phyloP scores from a whole-genome alignment of 2,329 filamentous ascomycete species.

The Teratosphaeriaceae sp. region DNA sequence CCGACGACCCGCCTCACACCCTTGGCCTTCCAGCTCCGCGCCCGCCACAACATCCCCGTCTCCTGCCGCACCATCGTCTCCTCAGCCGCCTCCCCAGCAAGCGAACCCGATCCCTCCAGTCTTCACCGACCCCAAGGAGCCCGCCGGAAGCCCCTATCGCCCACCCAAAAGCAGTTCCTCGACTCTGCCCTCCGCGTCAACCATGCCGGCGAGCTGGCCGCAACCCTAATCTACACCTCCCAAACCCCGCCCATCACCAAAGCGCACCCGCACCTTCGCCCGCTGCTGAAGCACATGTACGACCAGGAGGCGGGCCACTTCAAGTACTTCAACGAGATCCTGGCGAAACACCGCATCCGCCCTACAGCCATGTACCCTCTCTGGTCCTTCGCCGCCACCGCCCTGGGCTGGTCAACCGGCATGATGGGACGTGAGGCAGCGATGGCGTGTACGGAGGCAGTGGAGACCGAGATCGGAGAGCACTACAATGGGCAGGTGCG shows the following conservation, averaged over 20 bases:
- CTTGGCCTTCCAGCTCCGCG: conserved; percentile 24
- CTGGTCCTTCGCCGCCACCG: conserved; percentile 74
- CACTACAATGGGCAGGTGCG: conserved; percentile 95
- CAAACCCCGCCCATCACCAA: conserved; percentile 77
- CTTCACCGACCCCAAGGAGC: conserved; percentile 12
- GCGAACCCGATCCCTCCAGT: conserved; percentile 14
- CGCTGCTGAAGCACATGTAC: conserved; percentile 96
- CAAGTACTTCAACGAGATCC: conserved; percentile 71
- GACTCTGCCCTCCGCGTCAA: conserved; percentile 85
- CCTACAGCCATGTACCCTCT: conserved; percentile 89
- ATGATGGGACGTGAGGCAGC: conserved; percentile 86
- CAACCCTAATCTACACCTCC: conserved; percentile 85
- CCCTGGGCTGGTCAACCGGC: conserved; percentile 83
- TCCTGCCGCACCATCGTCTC: conserved; percentile 13
- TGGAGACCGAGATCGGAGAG: conserved; percentile 94
- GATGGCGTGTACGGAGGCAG: conserved; percentile 97
- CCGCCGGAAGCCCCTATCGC: conserved; percentile 16
- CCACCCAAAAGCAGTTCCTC: conserved; percentile 65
- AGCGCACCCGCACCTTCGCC: conserved; percentile 78
- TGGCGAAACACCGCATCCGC: conserved; percentile 81
- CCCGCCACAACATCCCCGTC: conserved; percentile 11
- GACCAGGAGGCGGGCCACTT: conserved; percentile 91
- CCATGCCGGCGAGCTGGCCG: conserved; percentile 95
- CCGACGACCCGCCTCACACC: conserved; percentile 22
- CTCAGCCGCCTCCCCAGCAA: conserved; percentile 11